Conservation (phyloP, 306 rosid genomes). For the Cicer bijugum region DNA sequence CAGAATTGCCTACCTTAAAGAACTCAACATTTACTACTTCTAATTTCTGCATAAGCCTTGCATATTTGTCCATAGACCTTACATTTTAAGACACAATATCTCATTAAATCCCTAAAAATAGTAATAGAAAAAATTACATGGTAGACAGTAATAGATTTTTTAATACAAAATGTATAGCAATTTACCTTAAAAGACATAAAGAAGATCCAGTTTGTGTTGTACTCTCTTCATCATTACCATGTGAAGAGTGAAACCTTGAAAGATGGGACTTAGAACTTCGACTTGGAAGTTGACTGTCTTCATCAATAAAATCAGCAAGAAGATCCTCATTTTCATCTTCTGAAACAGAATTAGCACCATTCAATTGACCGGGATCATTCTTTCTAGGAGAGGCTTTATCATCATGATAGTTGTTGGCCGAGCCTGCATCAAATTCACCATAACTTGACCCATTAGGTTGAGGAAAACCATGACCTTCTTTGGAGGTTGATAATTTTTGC, state of each 20-base stretch:
- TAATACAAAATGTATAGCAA: constrained; percentile 40
- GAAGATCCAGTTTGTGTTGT: constrained; percentile 92
- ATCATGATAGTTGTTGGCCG: constrained; percentile 47
- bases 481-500: constrained; percentile 59
- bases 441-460: constrained; percentile 56
- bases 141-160: constrained; percentile 16
- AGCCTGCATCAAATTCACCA: constrained; percentile 70
- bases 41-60: constrained; percentile 95
- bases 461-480: constrained; percentile 58
- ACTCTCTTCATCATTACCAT: constrained; percentile 65
- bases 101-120: constrained; percentile 44
- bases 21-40: constrained; percentile 83
- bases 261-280: constrained; percentile 66
- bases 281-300: constrained; percentile 99
- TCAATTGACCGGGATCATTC: constrained; percentile 52
- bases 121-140: constrained; percentile 15
- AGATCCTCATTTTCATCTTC: constrained; percentile 98
- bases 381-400: constrained; percentile 64
- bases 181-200: constrained; percentile 83
- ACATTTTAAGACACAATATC: constrained; percentile 45
- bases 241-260: constrained; percentile 54
- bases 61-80: constrained; percentile 98
- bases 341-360: constrained; percentile 64
- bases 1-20: constrained; percentile 70
- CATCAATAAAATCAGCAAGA: constrained; percentile 99